Base-by-base conservation (phyloP, 108 stramenopile genomes). In the Skeletonema tropicum region DNA sequence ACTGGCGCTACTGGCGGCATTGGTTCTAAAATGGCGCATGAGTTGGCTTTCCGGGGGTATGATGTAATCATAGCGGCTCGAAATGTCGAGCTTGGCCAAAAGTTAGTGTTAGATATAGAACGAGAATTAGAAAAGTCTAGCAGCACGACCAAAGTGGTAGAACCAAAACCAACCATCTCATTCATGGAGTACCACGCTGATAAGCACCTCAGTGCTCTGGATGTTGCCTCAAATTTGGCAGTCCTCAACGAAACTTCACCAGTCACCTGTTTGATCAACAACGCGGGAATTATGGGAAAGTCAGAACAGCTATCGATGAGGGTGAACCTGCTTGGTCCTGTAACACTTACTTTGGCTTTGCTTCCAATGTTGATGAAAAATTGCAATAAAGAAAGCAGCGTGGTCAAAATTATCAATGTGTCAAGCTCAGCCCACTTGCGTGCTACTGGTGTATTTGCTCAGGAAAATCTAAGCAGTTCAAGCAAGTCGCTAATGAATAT, bases 161-260 rank as follows among this genome's bases (percentile, higher is more conserved):
- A 38, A 48, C 25, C 31, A 52, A 32, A 17, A 52, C 81, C 81
- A 9, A 49, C 32, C 3, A 70, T 82, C 30, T 65, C 70, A 55
- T 82, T 75, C 41, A 66, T 82, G 3, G 74, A 75, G 62, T 82
- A 82, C 41, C 74, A 82, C 46, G 81, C 81, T 14, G 81, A 82
- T 36, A 26, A 49, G 14, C 66, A 70, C 33, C 33, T 31, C 42
- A 75, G 74, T 68, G 81, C 81, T 57, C 60, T 67, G n/a, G 17
- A 75, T 72, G 12, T 74, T 2, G 74, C 66, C 9, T 55, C 59
- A n/a, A 46, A 45, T 10, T 55, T 75, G 15, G 38, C 71, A 61
- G 60, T 36, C 19, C 57, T 74, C 14, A 45, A 38, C 5, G 15
- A 33, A n/a, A 32, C 68, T 19, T 36, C 42, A 23, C 52, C 52